Evolutionary conservation across 2,329 filamentous ascomycete species (phyloP), one percentile per base, ranked within the genome.

Genomic region (Xylaria sp.): DNA sequence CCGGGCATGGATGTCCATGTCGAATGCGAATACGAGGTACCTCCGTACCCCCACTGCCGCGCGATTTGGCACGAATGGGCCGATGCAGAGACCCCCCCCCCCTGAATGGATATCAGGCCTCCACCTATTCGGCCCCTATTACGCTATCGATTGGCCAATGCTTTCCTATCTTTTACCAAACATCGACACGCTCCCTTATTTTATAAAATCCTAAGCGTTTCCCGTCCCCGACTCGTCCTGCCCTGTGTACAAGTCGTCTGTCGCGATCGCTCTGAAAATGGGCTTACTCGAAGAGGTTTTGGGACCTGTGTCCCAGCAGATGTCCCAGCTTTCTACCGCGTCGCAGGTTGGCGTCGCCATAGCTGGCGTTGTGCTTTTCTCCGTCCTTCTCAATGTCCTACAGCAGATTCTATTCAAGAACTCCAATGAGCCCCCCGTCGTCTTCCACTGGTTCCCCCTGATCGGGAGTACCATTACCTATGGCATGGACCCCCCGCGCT

Each of bases 381-480:
- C 85, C 17, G 82, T 97, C 52, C 69, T 90, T 55, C 68, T 92
- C 76, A 97, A 97, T 73, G 86, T 97, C 61, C 68, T 90, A 63
- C 80, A 80, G 60, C 93, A 97, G 75, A 65, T 95, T 52, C 76
- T 97, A 58, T 85, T 91, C 77, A 90, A 85, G 76, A 93, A 92
- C 65, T 84, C 88, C 47, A 89, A 92, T 71, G 89, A 92, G 71
- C 90, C 90, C 24, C 90, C 90, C 1, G 65, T 92, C 53, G 89
- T 93, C 58, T 93, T 92, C 72, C 88, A 91, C 73, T 90, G 84
- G 83, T 81, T 93, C 67, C 90, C 90, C 54, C 75, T 96, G 63
- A 81, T 99, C 67, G 93, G 93, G 61, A 97, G 88, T 78, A 97
- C 94, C 56, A 80, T 97, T 66, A 90, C 85, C 41, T 99, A 97